Evolutionary conservation across 768 basidiomycete species (phyloP), one percentile per base, ranked within the genome.

Genomic region (Strobilomyces echinocephalus): DNA sequence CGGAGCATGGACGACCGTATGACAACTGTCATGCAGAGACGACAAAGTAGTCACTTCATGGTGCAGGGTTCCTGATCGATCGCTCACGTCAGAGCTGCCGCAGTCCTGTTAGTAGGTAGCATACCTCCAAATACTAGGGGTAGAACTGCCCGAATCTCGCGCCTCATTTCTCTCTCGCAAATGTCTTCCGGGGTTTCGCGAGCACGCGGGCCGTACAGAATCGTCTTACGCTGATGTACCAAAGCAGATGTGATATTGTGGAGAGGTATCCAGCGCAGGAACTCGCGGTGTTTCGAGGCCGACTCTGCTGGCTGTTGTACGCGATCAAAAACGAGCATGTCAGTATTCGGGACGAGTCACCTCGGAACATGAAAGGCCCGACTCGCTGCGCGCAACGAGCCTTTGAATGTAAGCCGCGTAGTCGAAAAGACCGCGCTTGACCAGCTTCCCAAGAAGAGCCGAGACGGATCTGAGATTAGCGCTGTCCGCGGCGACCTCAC

Each of bases 351-450:
- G 8, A 33, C 10, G 14, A 48, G 77, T 33, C 60, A 85, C 86
- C 69, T 84, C 79, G 15, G 69, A 67, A 56, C 65, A 75, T 4
- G 77, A 77, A 34, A 90, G 67, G 8, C 83, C 86, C 0, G 69
- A 60, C 64, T 91, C 90, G 9, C 87, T 84, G 16, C 91, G 79
- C 5, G 88, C 88, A 50, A 93, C 82, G n/a, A 92, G 74, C 39
- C 88, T 80, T 61, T 90, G 87, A 36, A 91, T 79, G 61, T 91
- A 92, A 39, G 75, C 76, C 14, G 81, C 74, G 60, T 88, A 91
- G 8, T 85, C 86, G 65, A 91, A 91, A 18, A 90, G 64, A 14
- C 79, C 81, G n/a, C 73, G 70, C 63, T 83, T 82, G 12, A 88
- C 79, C 2, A 93, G 76, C 63, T 87, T 83, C 4, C 84, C 88